Conservation (phyloP, 306 rosid species). For the Oxytropis ochrocephala region DNA sequence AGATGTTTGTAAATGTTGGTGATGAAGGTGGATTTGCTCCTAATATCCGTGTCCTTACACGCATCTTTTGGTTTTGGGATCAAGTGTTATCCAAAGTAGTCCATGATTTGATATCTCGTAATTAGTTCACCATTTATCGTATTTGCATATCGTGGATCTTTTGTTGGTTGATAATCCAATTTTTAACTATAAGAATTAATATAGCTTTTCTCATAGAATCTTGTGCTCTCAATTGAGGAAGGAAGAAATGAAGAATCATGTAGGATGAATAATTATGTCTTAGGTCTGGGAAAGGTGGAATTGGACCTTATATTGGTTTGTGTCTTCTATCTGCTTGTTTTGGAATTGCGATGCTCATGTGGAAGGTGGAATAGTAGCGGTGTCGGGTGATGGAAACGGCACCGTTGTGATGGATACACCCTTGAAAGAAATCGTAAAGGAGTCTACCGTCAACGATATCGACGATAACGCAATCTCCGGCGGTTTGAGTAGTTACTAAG, state of each 20-base stretch:
- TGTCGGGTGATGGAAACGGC: constrained; percentile 51
- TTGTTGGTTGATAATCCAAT: not conserved
- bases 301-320: no score
- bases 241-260: no score
- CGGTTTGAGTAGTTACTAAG: no score
- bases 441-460: constrained; percentile 34
- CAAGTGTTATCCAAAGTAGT: not conserved
- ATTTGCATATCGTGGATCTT: not conserved
- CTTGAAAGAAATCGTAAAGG: constrained; percentile 42
- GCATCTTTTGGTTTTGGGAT: not conserved
- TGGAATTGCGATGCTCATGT: no score
- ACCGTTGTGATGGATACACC: constrained; percentile 55
- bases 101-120: not conserved
- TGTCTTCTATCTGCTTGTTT: no score
- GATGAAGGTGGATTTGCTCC: constrained; percentile 99
- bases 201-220: no score
- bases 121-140: not conserved
- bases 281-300: no score
- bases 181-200: no score
- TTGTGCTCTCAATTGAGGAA: no score
- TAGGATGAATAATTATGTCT: no score
- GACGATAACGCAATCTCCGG: constrained; percentile 39
- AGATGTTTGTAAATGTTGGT: constrained; percentile 95
- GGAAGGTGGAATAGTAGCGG: constrained; percentile 33
- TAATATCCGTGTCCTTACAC: constrained; percentile 69